These are phyloP conservation scores for Ampelomyces quisqualis DNA, from an alignment of 2,329 filamentous ascomycete genomes.

Conservation along the genomic window DNA sequence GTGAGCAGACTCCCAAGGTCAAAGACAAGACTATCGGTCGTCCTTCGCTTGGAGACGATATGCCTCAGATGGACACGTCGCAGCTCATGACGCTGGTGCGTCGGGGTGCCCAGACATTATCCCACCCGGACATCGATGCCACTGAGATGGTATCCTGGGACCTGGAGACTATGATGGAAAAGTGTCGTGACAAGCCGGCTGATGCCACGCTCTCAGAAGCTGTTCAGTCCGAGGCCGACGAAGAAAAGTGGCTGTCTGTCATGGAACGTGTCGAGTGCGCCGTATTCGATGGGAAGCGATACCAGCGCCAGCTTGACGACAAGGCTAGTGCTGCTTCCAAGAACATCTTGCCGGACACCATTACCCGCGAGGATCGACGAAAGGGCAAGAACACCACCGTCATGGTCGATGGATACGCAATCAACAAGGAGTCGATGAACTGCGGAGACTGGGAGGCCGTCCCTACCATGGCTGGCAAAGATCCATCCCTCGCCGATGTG, in stretches of 20 bases:
- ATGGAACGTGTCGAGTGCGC: constrained; percentile 60
- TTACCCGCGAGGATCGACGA: constrained; percentile 52
- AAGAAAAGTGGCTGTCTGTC: constrained; percentile 57
- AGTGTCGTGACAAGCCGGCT: constrained; percentile 55
- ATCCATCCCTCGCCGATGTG: constrained; percentile 53
- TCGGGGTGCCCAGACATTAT: constrained; percentile 56
- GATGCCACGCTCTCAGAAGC: constrained; percentile 43
- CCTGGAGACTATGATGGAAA: constrained; percentile 55
- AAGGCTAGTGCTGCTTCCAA: constrained; percentile 29
- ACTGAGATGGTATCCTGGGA: constrained; percentile 61
- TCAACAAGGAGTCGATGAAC: constrained; percentile 57
- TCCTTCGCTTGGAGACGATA: constrained; percentile 45
- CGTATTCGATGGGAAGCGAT: constrained; percentile 58
- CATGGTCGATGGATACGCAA: constrained; percentile 56
- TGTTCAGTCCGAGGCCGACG: constrained; percentile 48
- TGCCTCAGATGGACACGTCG: constrained; percentile 54
- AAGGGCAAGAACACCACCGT: constrained; percentile 60
- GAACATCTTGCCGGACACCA: constrained; percentile 43
- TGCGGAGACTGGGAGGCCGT: constrained; percentile 60
- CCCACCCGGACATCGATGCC: constrained; percentile 55
- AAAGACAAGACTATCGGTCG: constrained; percentile 15
- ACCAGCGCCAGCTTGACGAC: constrained; percentile 45
- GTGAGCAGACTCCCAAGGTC: constrained; percentile 32
- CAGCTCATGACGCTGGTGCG: constrained; percentile 58
- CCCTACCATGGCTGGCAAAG: constrained; percentile 58